These are phyloP conservation scores for Phaeotremella fagi DNA, from an alignment of 768 basidiomycete genomes.

Conservation along the genomic window DNA sequence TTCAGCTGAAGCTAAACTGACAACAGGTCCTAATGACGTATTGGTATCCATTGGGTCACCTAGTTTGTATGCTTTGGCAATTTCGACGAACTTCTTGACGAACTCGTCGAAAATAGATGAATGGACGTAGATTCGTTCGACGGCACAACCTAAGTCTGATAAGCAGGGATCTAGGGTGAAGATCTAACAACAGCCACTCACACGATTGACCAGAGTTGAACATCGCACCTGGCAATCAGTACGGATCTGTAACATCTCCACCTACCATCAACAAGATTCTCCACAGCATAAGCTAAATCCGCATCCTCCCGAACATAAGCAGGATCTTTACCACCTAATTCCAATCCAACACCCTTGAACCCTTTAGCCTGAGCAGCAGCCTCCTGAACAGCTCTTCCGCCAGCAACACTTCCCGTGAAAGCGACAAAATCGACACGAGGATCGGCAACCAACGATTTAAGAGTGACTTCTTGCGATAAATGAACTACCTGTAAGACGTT, in stretches of 20 bases:
- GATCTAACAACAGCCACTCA: no score
- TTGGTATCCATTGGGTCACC: constrained; percentile 73
- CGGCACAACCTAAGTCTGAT: constrained; percentile 56
- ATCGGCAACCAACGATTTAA: constrained; percentile 66
- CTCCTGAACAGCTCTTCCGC: constrained; percentile 67
- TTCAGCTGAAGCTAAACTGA: constrained; percentile 78
- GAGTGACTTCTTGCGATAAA: constrained; percentile 49
- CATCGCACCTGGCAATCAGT: constrained; percentile 61
- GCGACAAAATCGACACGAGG: constrained; percentile 70
- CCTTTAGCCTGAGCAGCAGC: constrained; percentile 62
- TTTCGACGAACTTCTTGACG: constrained; percentile 64
- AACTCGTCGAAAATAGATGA: constrained; percentile 75
- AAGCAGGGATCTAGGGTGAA: background rate
- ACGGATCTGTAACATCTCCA: background rate
- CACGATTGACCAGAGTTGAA: constrained; percentile 98
- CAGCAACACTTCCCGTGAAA: constrained; percentile 84
- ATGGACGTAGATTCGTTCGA: constrained; percentile 97
- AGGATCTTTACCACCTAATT: constrained; percentile 97
- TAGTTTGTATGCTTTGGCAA: constrained; percentile 77
- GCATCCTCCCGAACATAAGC: constrained; percentile 89
- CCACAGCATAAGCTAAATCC: constrained; percentile 72
- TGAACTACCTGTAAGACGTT: constrained; percentile 56
- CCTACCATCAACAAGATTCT: constrained; percentile 83
- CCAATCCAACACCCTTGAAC: constrained; percentile 83
- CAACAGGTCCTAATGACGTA: constrained; percentile 86